Evolutionary conservation across 1,284 basidiomycete genomes (phyloP), one percentile per base, ranked within the genome.

Genomic region (Malassezia arunalokei): DNA sequence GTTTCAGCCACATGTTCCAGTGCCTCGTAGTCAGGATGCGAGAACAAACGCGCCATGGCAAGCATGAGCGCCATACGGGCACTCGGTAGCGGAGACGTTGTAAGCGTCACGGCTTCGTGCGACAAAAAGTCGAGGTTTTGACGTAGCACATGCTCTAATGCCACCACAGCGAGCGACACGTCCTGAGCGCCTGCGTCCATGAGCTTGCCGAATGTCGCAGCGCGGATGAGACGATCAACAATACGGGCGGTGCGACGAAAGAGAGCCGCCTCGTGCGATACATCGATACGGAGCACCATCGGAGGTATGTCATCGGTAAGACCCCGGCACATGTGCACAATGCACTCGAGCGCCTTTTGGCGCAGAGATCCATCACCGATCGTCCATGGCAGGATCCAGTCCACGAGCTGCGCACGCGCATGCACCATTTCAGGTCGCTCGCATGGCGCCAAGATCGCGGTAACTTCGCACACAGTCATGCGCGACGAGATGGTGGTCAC

Each of bases 381-480:
- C 11, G 24, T 35, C 44, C 44, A 47, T 31, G 44, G 44, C 20
- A 47, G 35, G 8, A 47, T 47, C 33, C 44, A n/a, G 15, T 47
- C 44, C 20, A 47, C 24, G 12, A 47, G 44, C 24, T 47, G 33
- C 9, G 24, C 20, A 8, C 35, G 44, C 14, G 32, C 33, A 3
- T 4, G 6, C 24, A 32, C 43, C 6, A 47, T 35, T 31, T 47
- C 33, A 8, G 15, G 14, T 17, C 29, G 15, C 44, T 47, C 31
- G 28, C 32, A 29, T 6, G 17, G 20, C 11, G 33, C 24, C 20
- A 47, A 14, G 8, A 33, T 7, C 17, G n/a, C 17, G 3, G 35
- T 35, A 7, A 47, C 35, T 8, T 31, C 33, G 24, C 44, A 47
- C 24, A 47, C 35, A 6, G 20, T 29, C 5, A 7, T 14, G 8